phyloP scores from a whole-genome alignment of 1,139 yeast species.

The Suhomyces terraborum region DNA sequence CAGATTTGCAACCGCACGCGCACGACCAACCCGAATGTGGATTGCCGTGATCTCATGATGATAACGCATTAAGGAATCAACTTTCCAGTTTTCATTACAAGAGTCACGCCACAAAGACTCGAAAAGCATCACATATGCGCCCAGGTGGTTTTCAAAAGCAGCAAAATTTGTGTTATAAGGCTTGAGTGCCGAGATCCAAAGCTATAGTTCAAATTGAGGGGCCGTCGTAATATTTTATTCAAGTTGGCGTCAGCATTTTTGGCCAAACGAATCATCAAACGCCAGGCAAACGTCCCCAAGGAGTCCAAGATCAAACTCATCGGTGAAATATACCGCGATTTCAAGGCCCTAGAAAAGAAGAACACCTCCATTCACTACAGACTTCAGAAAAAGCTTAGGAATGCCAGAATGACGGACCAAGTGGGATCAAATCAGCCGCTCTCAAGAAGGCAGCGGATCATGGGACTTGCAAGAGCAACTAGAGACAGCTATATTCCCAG shows the following conservation, averaged over 20 bases:
- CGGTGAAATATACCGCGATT: conserved; percentile 29
- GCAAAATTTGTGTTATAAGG: not conserved
- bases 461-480: conserved; percentile 56
- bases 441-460: conserved; percentile 38
- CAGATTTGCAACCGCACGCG: conserved; percentile 7
- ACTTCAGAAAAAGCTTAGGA: conserved; percentile 9
- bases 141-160: not conserved
- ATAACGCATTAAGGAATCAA: too few relatives aligned
- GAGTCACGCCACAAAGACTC: not conserved
- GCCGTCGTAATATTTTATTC: conserved; percentile 11
- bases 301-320: conserved; percentile 22
- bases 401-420: conserved; percentile 12
- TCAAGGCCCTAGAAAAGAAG: conserved; percentile 21
- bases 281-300: conserved; percentile 8
- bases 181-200: not conserved
- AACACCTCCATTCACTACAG: conserved; percentile 1
- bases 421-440: conserved; percentile 9
- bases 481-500: conserved; percentile 60
- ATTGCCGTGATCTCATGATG: not conserved
- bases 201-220: conserved; percentile 18
- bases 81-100: too few relatives aligned
- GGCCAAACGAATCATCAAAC: conserved; percentile 19
- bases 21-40: not conserved
- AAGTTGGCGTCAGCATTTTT: conserved; percentile 27
- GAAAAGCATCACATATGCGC: not conserved